Percentiles rank a stretch among this genome's conserved stretches.
phyloP scores from a whole-genome alignment of 1,284 basidiomycete species.

The Agaricales sp. region DNA sequence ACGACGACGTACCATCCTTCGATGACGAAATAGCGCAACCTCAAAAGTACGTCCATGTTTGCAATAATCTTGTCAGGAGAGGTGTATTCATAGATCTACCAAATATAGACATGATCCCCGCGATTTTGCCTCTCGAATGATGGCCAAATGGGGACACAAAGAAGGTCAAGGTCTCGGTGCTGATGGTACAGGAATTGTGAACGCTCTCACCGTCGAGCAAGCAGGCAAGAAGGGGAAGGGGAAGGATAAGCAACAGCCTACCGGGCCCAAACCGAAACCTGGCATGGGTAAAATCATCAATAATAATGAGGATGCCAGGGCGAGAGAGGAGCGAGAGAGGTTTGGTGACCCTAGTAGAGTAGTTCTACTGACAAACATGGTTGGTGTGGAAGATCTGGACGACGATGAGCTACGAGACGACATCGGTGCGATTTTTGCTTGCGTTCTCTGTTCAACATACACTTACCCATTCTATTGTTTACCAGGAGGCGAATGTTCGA shows the following conservation, averaged over 20 bases:
- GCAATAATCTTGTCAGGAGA: too few relatives aligned
- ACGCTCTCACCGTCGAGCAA: slow-evolving; percentile 77
- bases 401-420: slow-evolving; percentile 83
- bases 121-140: slow-evolving; percentile 68
- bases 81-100: too few relatives aligned
- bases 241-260: slow-evolving; percentile 25
- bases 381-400: slow-evolving; percentile 68
- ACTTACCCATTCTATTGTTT: slow-evolving; percentile 8
- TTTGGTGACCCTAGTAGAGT: slow-evolving; percentile 87
- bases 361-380: slow-evolving; percentile 82
- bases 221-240: slow-evolving; percentile 26
- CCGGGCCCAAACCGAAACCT: slow-evolving; percentile 25
- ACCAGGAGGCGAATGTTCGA: slow-evolving; percentile 78
- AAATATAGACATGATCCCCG: slow-evolving; percentile 50
- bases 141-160: slow-evolving; percentile 93
- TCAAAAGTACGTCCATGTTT: slow-evolving; percentile 1
- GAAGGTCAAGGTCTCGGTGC: slow-evolving; percentile 86
- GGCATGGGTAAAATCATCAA: slow-evolving; percentile 84
- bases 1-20: slow-evolving; percentile 18
- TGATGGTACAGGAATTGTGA: slow-evolving; percentile 76
- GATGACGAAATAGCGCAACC: background rate
- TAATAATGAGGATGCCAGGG: slow-evolving; percentile 68
- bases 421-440: slow-evolving; percentile 50
- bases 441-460: slow-evolving; percentile 2
- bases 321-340: slow-evolving; percentile 61